Percentiles rank a stretch among this genome's conserved stretches.
These are phyloP conservation scores for Potentilla sterilis DNA, from an alignment of 306 rosid genomes.

Conservation along the genomic window DNA sequence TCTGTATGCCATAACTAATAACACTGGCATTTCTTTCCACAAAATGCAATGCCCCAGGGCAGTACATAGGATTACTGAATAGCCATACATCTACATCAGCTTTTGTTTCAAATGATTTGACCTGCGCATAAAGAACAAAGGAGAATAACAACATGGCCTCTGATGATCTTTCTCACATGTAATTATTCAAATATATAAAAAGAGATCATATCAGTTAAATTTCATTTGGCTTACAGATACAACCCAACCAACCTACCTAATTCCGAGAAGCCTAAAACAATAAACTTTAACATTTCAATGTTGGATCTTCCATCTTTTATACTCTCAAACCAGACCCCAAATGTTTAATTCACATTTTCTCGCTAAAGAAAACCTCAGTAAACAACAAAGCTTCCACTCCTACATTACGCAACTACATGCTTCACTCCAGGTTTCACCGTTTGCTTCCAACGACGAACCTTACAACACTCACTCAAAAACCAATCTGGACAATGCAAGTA, in stretches of 20 bases:
- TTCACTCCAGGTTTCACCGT: background rate
- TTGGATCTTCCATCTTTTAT: background rate
- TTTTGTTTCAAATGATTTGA: conserved; percentile 45
- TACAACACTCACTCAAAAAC: background rate
- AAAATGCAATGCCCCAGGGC: conserved; percentile 74
- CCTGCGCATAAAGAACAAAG: conserved; percentile 41
- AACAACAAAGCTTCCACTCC: background rate
- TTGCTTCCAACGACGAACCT: background rate
- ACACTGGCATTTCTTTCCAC: conserved; percentile 38
- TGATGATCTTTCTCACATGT: background rate
- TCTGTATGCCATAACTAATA: conserved; percentile 72
- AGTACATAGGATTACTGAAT: conserved; percentile 51
- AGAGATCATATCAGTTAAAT: background rate
- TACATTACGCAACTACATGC: background rate
- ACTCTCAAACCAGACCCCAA: background rate
- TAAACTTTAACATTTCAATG: background rate
- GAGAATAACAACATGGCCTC: background rate
- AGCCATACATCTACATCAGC: conserved; percentile 70
- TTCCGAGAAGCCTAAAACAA: background rate
- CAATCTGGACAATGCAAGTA: background rate
- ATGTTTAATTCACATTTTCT: background rate
- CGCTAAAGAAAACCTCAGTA: background rate
- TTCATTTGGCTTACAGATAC: background rate
- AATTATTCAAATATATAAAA: background rate
- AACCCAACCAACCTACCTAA: background rate